A percentile compares a stretch with the other conserved stretches of the same genome.
Evolutionary conservation across 2,329 filamentous ascomycete species (phyloP).

Genomic region (Lasiodiplodia sp.): DNA sequence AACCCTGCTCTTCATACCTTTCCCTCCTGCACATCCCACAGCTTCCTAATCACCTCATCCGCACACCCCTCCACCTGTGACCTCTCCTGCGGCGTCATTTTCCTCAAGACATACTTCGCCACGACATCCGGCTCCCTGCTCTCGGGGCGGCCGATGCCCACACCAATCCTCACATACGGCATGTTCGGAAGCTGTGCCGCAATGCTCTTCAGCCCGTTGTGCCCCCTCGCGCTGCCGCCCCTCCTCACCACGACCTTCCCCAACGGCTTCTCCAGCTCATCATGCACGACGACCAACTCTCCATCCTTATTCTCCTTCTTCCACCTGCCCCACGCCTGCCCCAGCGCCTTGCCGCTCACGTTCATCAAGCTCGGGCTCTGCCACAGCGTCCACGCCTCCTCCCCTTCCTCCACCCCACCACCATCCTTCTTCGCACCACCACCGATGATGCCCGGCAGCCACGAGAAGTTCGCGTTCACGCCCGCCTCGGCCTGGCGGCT

Average conservation of each 20-base stretch:
- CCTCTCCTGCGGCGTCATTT: slow-evolving; percentile 65
- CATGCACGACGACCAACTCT: slow-evolving; percentile 80
- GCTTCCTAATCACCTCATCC: slow-evolving; percentile 58
- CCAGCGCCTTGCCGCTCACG: slow-evolving; percentile 69
- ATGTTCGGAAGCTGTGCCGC: slow-evolving; percentile 41
- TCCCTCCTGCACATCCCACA: slow-evolving; percentile 59
- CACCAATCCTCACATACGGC: slow-evolving; percentile 68
- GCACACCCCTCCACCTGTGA: slow-evolving; percentile 52
- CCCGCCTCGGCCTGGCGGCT: slow-evolving; percentile 31
- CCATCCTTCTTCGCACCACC: background rate
- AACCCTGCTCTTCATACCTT: slow-evolving; percentile 27
- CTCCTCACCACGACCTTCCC: slow-evolving; percentile 71
- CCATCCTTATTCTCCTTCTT: slow-evolving; percentile 39
- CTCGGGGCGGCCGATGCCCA: slow-evolving; percentile 86
- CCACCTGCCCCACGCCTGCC: slow-evolving; percentile 27
- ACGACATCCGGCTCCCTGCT: slow-evolving; percentile 73
- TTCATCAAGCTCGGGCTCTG: slow-evolving; percentile 87
- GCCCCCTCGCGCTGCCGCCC: slow-evolving; percentile 60
- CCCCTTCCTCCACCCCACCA: slow-evolving; percentile 28
- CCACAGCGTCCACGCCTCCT: slow-evolving; percentile 66
- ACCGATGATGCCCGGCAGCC: background rate
- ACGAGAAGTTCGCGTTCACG: slow-evolving; percentile 5
- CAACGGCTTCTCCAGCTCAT: slow-evolving; percentile 79
- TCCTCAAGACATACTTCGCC: slow-evolving; percentile 76
- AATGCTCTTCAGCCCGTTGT: slow-evolving; percentile 56